Base-by-base conservation (phyloP, 441 rosid species). In the Corymbia calophylla region DNA sequence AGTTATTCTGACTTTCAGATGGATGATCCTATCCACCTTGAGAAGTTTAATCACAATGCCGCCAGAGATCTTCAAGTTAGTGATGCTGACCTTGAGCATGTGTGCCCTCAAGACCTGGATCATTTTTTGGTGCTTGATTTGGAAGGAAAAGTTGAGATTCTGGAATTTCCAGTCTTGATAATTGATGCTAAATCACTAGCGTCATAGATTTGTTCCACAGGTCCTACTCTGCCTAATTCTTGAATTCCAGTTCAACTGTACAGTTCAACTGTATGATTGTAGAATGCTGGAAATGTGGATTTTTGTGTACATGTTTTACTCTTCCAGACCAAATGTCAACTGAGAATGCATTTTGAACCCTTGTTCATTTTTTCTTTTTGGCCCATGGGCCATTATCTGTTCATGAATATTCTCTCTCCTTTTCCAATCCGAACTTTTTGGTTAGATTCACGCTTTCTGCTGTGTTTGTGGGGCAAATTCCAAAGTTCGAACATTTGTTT, bases 141-240 rank as follows among this genome's bases (percentile, higher is more conserved):
- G 93, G 99, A 98, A 89, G 98, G 99, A 84, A 98, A 96, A 93
- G 97, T 95, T 84, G 97, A 98, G 95, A 96, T 96, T 91, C 98
- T 98, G 77, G 99, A 98, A 93, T 98, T 96, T 91, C 97, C 98
- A 53, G 97, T 97, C 51, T 90, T 98, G 85, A 90, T 98, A 53
- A 89, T 98, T 44, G 97, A 97, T 92, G 94, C 97, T 53, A 95
- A 90, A 91, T 94, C 98, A 54, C 92, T 96, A 95, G 87, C 53
- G 90, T 95, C 48, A 94, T 96, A 17, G 97, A 95, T 93, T 94
- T 97, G 87, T 98, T 98, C 92, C 99, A 98, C 95, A 96, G 98
- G 99, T 97, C 91, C 70, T 66, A 82, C 39, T 90, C 91, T 73
- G 51, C 88, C 77, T n/a, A 44, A n/a, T 68, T 53, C n/a, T 39